Evolutionary conservation across 257 asterid genomes (phyloP).

Genomic region (Fraxinus americana): DNA sequence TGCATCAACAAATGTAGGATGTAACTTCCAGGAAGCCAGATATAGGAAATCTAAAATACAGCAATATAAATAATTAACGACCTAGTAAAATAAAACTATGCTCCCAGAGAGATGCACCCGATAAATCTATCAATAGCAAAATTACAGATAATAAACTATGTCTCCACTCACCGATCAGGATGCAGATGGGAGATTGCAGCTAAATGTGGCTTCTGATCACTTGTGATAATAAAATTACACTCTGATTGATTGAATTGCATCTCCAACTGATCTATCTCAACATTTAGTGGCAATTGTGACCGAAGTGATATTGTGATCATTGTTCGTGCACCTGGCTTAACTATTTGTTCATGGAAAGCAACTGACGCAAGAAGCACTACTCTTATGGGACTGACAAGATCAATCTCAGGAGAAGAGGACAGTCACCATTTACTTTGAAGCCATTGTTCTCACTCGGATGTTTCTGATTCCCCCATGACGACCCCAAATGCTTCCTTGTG

Average conservation of each 20-base stretch:
- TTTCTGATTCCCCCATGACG: slow-evolving; percentile 62
- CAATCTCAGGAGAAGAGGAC: slow-evolving; percentile 93
- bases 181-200: slow-evolving; percentile 68
- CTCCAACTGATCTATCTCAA: slow-evolving; percentile 95
- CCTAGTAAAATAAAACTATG: no score
- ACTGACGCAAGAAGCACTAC: slow-evolving; percentile 85
- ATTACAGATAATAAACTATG: not conserved
- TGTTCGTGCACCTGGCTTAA: slow-evolving; percentile 81
- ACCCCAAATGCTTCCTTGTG: slow-evolving; percentile 85
- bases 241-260: slow-evolving; percentile 93
- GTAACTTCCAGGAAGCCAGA: no score
- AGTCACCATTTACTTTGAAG: slow-evolving; percentile 61
- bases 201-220: slow-evolving; percentile 73
- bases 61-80: no score
- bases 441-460: slow-evolving; percentile 40
- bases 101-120: no score
- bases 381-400: slow-evolving; percentile 89
- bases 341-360: slow-evolving; percentile 92
- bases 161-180: slow-evolving; percentile 83
- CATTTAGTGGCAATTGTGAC: slow-evolving; percentile 70
- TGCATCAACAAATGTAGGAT: no score
- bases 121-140: no score
- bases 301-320: slow-evolving; percentile 76
- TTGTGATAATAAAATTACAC: slow-evolving; percentile 77
- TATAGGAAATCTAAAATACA: no score